These are phyloP conservation scores for Dispira simplex DNA, from an alignment of 192 early-diverging fungal species.

Conservation along the genomic window DNA sequence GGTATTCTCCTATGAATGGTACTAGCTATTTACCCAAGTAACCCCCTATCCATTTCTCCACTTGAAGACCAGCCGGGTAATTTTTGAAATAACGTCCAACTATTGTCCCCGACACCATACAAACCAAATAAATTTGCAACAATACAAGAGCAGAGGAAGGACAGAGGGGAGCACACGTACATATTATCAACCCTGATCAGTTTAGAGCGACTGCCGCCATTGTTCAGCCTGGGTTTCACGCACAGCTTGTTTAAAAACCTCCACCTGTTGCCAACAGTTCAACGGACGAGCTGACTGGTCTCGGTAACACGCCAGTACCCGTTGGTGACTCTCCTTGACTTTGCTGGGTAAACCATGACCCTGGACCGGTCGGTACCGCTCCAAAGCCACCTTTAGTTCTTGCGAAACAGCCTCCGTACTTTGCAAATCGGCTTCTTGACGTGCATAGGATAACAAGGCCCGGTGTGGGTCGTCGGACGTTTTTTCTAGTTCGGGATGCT, in stretches of 20 bases:
- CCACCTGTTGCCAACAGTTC: conserved; percentile 2
- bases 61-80: too few species aligned
- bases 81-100: too few species aligned
- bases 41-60: too few species aligned
- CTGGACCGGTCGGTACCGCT: background rate
- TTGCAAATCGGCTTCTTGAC: background rate
- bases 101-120: too few species aligned
- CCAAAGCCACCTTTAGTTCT: background rate
- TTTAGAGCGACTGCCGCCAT: background rate
- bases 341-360: background rate
- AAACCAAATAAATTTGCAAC: too few species aligned
- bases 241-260: conserved; percentile 1
- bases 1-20: too few species aligned
- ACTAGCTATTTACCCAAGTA: too few species aligned
- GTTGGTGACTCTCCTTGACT: background rate
- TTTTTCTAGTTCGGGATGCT: background rate
- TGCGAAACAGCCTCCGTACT: background rate
- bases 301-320: background rate
- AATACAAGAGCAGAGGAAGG: too few species aligned
- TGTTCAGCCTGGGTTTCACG: background rate
- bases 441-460: background rate
- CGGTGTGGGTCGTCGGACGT: background rate
- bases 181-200: too few species aligned
- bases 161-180: too few species aligned
- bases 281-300: background rate